phyloP scores from a whole-genome alignment of 2,329 filamentous ascomycete genomes.

The Triangularia setosa region DNA sequence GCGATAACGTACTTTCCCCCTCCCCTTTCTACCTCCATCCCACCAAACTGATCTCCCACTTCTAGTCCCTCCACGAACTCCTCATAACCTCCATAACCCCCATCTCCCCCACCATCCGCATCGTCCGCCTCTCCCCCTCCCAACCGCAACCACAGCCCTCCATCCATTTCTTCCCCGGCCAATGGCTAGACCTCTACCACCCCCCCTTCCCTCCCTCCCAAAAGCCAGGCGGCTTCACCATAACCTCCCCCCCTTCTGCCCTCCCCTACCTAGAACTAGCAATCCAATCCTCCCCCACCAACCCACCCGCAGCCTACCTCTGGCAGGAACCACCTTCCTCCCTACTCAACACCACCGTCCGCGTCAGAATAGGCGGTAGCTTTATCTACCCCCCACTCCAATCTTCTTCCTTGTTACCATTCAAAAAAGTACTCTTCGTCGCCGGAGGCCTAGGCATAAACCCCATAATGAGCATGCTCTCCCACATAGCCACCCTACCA shows the following conservation, averaged over 20 bases:
- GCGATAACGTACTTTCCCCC: conserved; percentile 50
- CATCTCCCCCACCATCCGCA: conserved; percentile 63
- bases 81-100: conserved; percentile 57
- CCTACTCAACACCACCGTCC: conserved; percentile 57
- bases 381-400: conserved; percentile 69
- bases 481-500: conserved; percentile 43
- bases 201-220: conserved; percentile 64
- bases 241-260: conserved; percentile 62
- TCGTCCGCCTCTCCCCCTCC: conserved; percentile 62
- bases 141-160: conserved; percentile 5
- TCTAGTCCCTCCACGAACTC: conserved; percentile 56
- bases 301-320: conserved; percentile 72
- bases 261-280: conserved; percentile 67
- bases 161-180: conserved; percentile 65
- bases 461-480: conserved; percentile 71
- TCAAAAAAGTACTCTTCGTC: conserved; percentile 65
- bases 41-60: background rate
- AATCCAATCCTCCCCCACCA: conserved; percentile 66
- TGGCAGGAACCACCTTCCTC: conserved; percentile 50
- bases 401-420: conserved; percentile 7
- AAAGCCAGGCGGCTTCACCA: conserved; percentile 81
- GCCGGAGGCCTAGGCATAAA: conserved; percentile 83
- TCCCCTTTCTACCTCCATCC: background rate
- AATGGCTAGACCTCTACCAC: conserved; percentile 83
- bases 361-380: conserved; percentile 71